Base-by-base conservation (phyloP, 164 flowering plant species). In the Piper betle region DNA sequence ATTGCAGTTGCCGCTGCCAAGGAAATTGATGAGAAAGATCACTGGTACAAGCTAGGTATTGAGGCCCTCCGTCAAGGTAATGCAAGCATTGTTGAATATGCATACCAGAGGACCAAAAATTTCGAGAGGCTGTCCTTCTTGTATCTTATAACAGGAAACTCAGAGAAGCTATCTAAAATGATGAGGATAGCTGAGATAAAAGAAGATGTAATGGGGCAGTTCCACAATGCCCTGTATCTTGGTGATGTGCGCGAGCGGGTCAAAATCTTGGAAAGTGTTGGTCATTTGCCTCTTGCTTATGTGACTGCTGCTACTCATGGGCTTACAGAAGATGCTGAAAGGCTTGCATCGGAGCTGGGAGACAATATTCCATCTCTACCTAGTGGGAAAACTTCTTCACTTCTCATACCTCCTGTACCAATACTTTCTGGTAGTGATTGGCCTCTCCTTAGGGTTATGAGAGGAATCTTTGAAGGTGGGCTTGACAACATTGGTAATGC, bases 31-130 rank as follows among this genome's bases (percentile, higher is more conserved):
- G 91, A 87, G 75, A 87, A 82, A 71, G 97, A 90, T 65, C 79
- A 87, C 59, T 90, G 93, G 97, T 87, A 90, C 61, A 79, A 81
- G 67, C 74, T 90, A 56, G 97, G 97, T 38, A 83, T 90, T 55
- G 97, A 90, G 74, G 96, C 96, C 50, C 96, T 87, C 64, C 85
- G 97, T 10, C 97, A 91, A 68, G 96, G 97, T 8, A 91, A 88
- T 80, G 79, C 91, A 19, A 82, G 85, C n/a, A 86, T 86, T 56
- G 97, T 90, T 2, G 97, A 90, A 60, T 87, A 85, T 69, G 91
- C 96, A 3, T 90, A 90, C 68, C 97, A 90, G 77, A 83, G 81
- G 84, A 90, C 97, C 16, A 90, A 82, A 68, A 90, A 90, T 65
- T 87, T 87, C 72, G 96, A 84, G 75, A 82, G 97, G 65, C 73